These are phyloP conservation scores for Sugiyamaella grinbergsii DNA, from an alignment of 1,139 yeast genomes.

Conservation along the genomic window DNA sequence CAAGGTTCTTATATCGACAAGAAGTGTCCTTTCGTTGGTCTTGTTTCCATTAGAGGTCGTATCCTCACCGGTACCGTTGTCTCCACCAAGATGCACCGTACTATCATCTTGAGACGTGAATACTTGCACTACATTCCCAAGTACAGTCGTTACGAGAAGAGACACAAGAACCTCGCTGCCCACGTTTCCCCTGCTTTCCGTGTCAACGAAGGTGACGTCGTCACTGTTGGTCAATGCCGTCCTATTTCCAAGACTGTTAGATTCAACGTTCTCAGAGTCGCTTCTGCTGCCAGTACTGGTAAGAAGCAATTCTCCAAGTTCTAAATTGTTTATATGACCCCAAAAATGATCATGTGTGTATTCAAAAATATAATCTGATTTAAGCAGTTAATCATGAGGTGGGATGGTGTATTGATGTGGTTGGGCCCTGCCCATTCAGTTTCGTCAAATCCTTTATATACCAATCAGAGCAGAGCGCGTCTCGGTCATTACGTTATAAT, in stretches of 20 bases:
- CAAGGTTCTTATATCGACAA: conserved; percentile 99
- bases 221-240: conserved; percentile 99
- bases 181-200: conserved; percentile 99
- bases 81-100: conserved; percentile 99
- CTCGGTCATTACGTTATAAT: too few relatives aligned
- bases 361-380: conserved; percentile 18
- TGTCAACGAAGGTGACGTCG: conserved; percentile 98
- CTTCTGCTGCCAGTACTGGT: conserved; percentile 84
- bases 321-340: conserved; percentile 48
- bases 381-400: not conserved
- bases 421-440: too few relatives aligned
- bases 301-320: conserved; percentile 93
- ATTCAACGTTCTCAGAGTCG: conserved; percentile 98
- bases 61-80: conserved; percentile 95
- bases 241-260: conserved; percentile 99
- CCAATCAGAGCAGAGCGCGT: too few relatives aligned
- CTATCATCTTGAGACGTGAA: conserved; percentile 99
- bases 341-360: conserved; percentile 19
- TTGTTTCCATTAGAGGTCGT: conserved; percentile 98
- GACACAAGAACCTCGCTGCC: conserved; percentile 99
- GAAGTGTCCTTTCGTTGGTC: conserved; percentile 99
- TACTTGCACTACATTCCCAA: conserved; percentile 99
- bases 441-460: too few relatives aligned
- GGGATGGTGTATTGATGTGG: not conserved
- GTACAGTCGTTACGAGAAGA: conserved; percentile 99